Evolutionary conservation across 1,284 basidiomycete species (phyloP).

Genomic region (Cryptococcus maquisensis): DNA sequence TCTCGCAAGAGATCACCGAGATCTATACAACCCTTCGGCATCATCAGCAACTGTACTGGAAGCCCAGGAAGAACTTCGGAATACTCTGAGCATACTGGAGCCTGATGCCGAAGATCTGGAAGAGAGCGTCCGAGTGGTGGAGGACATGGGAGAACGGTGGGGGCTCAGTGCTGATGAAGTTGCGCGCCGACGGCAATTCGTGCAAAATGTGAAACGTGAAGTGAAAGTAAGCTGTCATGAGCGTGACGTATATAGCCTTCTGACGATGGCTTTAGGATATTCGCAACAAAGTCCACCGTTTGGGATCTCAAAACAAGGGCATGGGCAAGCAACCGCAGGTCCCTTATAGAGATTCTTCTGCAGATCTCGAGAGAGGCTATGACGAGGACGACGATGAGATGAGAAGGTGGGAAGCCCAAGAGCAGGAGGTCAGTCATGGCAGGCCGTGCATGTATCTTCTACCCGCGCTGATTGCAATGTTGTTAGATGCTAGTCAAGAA

Average conservation of each 20-base stretch:
- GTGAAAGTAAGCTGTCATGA: conserved; percentile 65
- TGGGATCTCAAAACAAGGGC: not conserved
- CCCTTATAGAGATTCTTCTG: conserved; percentile 26
- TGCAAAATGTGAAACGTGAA: conserved; percentile 64
- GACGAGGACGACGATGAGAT: conserved; percentile 60
- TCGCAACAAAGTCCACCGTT: conserved; percentile 4
- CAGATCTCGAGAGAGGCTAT: conserved; percentile 36
- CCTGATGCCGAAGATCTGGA: conserved; percentile 82
- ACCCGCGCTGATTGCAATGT: not conserved
- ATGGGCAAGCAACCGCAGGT: conserved; percentile 10
- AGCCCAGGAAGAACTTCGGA: conserved; percentile 59
- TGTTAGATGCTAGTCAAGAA: conserved; percentile 71
- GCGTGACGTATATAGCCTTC: not conserved
- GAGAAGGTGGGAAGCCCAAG: conserved; percentile 66
- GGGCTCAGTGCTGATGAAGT: conserved; percentile 73
- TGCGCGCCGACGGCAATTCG: conserved; percentile 64
- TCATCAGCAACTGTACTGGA: conserved; percentile 15
- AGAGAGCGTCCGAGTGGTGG: conserved; percentile 80
- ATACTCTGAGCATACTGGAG: conserved; percentile 68
- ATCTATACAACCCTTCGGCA: conserved; percentile 14
- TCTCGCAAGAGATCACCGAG: conserved; percentile 27
- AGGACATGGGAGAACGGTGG: conserved; percentile 74
- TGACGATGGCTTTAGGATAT: conserved; percentile 8
- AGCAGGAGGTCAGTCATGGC: conserved; percentile 62
- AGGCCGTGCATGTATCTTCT: not conserved